Percentiles rank a stretch among this genome's conserved stretches.
These are phyloP conservation scores for Aspergillus sp. DNA, from an alignment of 2,329 filamentous ascomycete genomes.

Conservation along the genomic window DNA sequence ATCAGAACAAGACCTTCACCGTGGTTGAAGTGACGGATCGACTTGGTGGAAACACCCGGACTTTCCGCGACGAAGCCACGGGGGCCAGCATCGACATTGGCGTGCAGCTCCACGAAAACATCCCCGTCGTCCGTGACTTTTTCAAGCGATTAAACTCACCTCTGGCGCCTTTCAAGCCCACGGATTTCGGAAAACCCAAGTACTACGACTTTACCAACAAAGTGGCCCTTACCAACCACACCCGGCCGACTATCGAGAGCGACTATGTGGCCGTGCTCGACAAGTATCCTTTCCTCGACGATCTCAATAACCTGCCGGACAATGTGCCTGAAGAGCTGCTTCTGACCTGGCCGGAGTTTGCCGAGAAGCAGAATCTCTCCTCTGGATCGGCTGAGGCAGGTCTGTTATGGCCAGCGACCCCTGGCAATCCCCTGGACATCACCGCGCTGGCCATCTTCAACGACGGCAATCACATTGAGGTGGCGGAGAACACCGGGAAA, in stretches of 20 bases:
- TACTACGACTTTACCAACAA: slow-evolving; percentile 1
- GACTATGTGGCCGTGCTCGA: slow-evolving; percentile 11
- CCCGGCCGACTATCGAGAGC: slow-evolving; percentile 18
- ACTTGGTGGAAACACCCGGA: slow-evolving; percentile 30
- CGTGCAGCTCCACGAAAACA: slow-evolving; percentile 25
- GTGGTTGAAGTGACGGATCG: slow-evolving; percentile 24
- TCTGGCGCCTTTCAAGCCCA: neutral
- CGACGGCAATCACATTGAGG: neutral
- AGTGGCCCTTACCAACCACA: neutral
- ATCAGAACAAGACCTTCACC: slow-evolving; percentile 24
- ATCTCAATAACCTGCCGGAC: slow-evolving; percentile 15
- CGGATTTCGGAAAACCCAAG: neutral
- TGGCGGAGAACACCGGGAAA: neutral
- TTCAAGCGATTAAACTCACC: slow-evolving; percentile 25
- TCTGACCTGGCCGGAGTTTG: neutral
- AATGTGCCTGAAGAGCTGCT: slow-evolving; percentile 14
- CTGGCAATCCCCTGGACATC: neutral
- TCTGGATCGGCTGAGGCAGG: neutral
- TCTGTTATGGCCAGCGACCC: neutral
- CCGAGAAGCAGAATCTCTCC: neutral
- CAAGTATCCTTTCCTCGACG: neutral
- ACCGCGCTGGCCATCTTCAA: neutral
- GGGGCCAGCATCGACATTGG: slow-evolving; percentile 27
- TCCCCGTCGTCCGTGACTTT: slow-evolving; percentile 19
- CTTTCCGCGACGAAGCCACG: slow-evolving; percentile 22